Percentiles rank a stretch among this genome's conserved stretches.
Conservation (phyloP, 441 rosid genomes). For the Brassica hybrid region DNA sequence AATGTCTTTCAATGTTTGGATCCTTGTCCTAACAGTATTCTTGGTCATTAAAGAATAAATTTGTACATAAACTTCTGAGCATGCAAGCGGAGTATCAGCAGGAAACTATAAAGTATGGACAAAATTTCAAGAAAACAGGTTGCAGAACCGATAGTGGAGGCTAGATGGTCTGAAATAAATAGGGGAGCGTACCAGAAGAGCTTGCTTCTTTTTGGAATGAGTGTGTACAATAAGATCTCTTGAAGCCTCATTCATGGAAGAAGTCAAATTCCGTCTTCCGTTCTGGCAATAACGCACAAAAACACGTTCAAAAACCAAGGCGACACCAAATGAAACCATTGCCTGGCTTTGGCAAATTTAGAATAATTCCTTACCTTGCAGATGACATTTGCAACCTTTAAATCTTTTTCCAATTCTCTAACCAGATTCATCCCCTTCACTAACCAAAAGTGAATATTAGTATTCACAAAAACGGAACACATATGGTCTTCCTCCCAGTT, state of each 20-base stretch:
- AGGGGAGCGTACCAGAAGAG: slow-evolving; percentile 60
- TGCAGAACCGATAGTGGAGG: too few species aligned
- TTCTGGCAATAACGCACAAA: slow-evolving; percentile 60
- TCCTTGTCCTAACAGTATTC: too few species aligned
- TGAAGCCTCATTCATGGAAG: slow-evolving; percentile 94
- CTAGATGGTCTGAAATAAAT: slow-evolving; percentile 6
- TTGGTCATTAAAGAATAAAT: too few species aligned
- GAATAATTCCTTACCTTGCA: slow-evolving; percentile 70
- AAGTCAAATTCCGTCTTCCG: slow-evolving; percentile 91
- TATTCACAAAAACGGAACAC: slow-evolving; percentile 4
- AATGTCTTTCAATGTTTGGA: too few species aligned
- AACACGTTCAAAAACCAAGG: slow-evolving; percentile 30
- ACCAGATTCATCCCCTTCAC: slow-evolving; percentile 99
- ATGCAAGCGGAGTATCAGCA: too few species aligned
- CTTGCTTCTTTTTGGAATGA: slow-evolving; percentile 88
- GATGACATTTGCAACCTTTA: slow-evolving; percentile 93
- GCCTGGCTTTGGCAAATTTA: slow-evolving; percentile 19
- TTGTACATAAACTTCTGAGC: too few species aligned
- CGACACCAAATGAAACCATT: slow-evolving; percentile 26
- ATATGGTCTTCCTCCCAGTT: not conserved
- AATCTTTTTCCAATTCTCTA: slow-evolving; percentile 95
- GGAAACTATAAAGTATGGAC: too few species aligned
- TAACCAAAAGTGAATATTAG: slow-evolving; percentile 62
- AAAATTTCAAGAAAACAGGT: not conserved
- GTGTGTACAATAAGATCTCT: slow-evolving; percentile 97